Evolutionary conservation across 208 protist genomes (phyloP), one percentile per base, ranked within the genome.

Genomic region (Crithidia bombi): DNA sequence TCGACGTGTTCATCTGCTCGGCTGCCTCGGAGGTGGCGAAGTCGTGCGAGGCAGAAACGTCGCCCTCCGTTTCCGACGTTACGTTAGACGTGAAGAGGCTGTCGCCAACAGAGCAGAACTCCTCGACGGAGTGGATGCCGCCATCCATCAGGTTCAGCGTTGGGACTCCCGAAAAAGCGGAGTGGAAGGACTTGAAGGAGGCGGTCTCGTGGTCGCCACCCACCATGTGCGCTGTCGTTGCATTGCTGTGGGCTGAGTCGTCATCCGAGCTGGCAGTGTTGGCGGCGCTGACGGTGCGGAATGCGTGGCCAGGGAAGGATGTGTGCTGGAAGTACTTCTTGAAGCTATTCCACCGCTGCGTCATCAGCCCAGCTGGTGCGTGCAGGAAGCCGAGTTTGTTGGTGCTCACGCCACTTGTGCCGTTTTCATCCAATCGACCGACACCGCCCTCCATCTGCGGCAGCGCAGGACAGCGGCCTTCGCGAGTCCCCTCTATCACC

Each of bases 111-210:
- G 49, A 61, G 74, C 76, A 83, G 68, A 93, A 93, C 36, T 90
- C 88, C 57, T 84, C 75, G 12, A 84, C 65, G 49, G 73, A 81
- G 47, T 71, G 43, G 55, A 89, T 86, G 61, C 78, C 63, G 5
- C 79, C 71, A 49, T 93, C 83, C 78, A 93, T 91, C 39, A 93
- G 57, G 64, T 91, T 91, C 30, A 85, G 26, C 23, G 81, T 78
- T 19, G 66, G 82, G 38, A 52, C 23, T 15, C 38, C 32, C n/a
- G 4, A 14, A 12, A 14, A 15, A 5, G 23, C 10, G 3, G 63
- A 62, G 28, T 44, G 14, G 25, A n/a, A 55, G 4, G 64, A 56
- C 30, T 63, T 71, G 17, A 49, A 69, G 7, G 57, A 47, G 6
- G 44, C 38, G 14, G 47, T 49, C 36, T 77, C 71, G 44, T n/a